Evolutionary conservation across 768 basidiomycete genomes (phyloP), one percentile per base, ranked within the genome.

Genomic region (Leucocoprinus sp.): DNA sequence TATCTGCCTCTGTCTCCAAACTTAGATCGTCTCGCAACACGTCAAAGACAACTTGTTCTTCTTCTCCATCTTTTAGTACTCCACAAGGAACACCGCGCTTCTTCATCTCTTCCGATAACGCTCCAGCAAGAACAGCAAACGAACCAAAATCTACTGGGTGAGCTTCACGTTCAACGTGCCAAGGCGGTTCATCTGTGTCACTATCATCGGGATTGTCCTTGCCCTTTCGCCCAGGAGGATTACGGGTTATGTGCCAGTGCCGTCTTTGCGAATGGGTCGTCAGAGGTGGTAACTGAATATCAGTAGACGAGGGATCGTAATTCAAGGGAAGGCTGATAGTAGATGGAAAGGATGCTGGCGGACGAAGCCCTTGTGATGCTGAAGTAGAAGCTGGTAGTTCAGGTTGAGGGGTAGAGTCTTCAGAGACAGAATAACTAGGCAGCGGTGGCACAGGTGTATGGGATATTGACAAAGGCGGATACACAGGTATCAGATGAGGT

Each of bases 191-290:
- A 5, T 58, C 60, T 0, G 56, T 57, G 18, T 71, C 67, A 8
- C 51, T 33, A n/a, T 78, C 76, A 3, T 72, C 68, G 0, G 79
- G 79, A 52, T 65, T 71, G n/a, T 78, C 71, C 55, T 76, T 69
- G 14, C 63, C 64, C 44, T 71, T 75, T 11, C 78, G 74, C 4
- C 64, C 59, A 1, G 69, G 64, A 0, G 70, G 61, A 47, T 72
- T 78, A 18, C 82, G 78, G 8, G 61, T 52, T 33, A 87, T 64
- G 3, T 65, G 68, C 83, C 84, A 87, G 55, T 85, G 79, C 8
- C 72, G 71, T 41, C 75, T 68, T 45, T 70, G 60, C 17, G 63
- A 53, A 12, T 48, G 42, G 56, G 48, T 26, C 52, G 51, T 46
- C 28, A 46, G 17, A 19, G 45, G 24, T 34, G 28, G 23, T 27